Conservation (phyloP, 1,284 basidiomycete genomes). For the Cystodermella granulosa region DNA sequence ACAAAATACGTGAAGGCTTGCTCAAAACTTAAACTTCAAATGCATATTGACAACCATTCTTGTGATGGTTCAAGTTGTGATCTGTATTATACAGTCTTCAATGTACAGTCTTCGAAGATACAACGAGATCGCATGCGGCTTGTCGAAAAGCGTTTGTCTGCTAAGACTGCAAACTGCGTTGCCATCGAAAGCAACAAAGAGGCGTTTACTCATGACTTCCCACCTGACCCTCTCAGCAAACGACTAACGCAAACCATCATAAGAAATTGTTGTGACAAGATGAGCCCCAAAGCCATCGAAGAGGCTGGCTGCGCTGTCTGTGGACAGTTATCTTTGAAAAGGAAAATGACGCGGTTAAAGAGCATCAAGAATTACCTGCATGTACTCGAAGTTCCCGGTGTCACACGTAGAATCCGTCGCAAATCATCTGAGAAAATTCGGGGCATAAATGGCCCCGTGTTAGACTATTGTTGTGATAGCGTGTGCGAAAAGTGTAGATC, state of each 20-base stretch:
- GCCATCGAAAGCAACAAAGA: too few species aligned
- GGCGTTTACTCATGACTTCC: too few species aligned
- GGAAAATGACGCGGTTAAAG: neutral
- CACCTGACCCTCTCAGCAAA: neutral
- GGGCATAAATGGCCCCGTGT: conserved; percentile 16
- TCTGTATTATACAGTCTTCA: neutral
- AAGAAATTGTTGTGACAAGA: neutral
- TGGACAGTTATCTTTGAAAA: neutral
- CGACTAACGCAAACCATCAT: neutral
- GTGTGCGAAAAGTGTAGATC: conserved; percentile 11
- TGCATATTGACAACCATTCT: neutral
- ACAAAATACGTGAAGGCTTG: neutral
- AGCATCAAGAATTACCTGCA: neutral
- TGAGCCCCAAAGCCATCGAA: neutral
- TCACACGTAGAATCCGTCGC: neutral
- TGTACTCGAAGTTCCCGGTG: neutral
- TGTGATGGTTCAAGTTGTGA: neutral
- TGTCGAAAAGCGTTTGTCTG: neutral
- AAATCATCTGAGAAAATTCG: neutral
- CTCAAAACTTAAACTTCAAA: neutral
- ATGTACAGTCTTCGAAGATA: neutral
- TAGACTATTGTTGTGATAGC: conserved; percentile 13
- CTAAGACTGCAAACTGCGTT: neutral
- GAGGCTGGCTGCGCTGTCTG: neutral
- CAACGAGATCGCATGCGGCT: neutral